Evolutionary conservation across 352 stramenopile genomes (phyloP).

Genomic region (Globisporangium rhizosaccharum): DNA sequence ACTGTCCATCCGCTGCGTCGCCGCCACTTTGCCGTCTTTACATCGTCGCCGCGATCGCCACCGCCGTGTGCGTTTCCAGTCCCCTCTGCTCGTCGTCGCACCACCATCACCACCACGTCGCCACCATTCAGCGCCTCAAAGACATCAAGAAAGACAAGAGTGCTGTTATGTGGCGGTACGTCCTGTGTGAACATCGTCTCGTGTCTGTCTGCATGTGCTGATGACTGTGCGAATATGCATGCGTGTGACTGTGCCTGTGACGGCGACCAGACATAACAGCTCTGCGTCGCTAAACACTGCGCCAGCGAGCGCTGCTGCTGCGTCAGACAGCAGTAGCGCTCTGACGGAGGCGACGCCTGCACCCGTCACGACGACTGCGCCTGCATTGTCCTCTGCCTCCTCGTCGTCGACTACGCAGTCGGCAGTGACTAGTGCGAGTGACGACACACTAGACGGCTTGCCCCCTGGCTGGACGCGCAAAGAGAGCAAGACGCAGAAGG

Average conservation of each 20-base stretch:
- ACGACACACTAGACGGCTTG: slow-evolving; percentile 30
- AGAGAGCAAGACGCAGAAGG: slow-evolving; percentile 84
- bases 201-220: not conserved
- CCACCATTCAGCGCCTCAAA: slow-evolving; percentile 17
- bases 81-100: too few species aligned
- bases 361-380: not conserved
- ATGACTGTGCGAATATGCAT: not conserved
- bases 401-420: not conserved
- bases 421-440: not conserved
- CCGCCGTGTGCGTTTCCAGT: too few species aligned
- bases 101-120: not conserved
- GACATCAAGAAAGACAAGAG: slow-evolving; percentile 18
- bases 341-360: not conserved
- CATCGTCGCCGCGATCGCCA: too few species aligned
- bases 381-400: not conserved
- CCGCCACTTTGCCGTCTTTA: too few species aligned
- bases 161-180: slow-evolving; percentile 14
- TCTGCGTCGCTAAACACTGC: slow-evolving; percentile 10
- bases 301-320: not conserved
- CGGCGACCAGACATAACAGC: slow-evolving; percentile 14
- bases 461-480: slow-evolving; percentile 76
- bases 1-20: too few species aligned
- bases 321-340: not conserved
- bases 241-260: not conserved
- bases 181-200: not conserved